phyloP scores from a whole-genome alignment of 192 early-diverging fungal species.

The Coemansia guatemalensis region DNA sequence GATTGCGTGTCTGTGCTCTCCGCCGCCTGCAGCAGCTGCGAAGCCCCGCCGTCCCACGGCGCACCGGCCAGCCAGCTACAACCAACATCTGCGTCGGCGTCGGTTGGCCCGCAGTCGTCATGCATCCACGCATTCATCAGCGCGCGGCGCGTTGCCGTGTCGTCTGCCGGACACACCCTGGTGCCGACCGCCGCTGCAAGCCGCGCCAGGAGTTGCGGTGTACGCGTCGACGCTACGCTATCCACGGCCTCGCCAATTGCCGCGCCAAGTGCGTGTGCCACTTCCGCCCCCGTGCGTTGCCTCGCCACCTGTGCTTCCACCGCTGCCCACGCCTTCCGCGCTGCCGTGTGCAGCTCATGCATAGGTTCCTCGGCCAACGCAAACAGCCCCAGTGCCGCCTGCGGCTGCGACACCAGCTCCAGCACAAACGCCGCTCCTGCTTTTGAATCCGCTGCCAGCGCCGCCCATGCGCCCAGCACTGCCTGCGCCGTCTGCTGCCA shows the following conservation, averaged over 20 bases:
- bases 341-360: slow-evolving; percentile 16
- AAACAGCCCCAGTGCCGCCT: slow-evolving; percentile 39
- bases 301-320: slow-evolving; percentile 27
- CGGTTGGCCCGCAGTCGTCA: slow-evolving; percentile 6
- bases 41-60: slow-evolving; percentile 14
- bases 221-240: slow-evolving; percentile 14
- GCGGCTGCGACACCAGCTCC: slow-evolving; percentile 10
- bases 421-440: slow-evolving; percentile 40
- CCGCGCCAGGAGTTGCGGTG: slow-evolving; percentile 31
- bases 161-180: slow-evolving; percentile 32
- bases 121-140: slow-evolving; percentile 30
- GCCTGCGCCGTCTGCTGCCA: slow-evolving; percentile 21
- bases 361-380: slow-evolving; percentile 17
- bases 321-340: slow-evolving; percentile 33
- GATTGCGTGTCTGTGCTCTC: slow-evolving; percentile 11
- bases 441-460: slow-evolving; percentile 19
- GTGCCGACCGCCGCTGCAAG: slow-evolving; percentile 29
- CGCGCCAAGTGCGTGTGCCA: slow-evolving; percentile 28
- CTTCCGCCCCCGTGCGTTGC: slow-evolving; percentile 19
- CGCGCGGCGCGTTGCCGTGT: slow-evolving; percentile 1
- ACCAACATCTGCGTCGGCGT: slow-evolving; percentile 6
- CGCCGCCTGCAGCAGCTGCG: slow-evolving; percentile 30
- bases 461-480: slow-evolving; percentile 31
- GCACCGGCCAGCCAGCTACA: background rate
- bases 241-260: slow-evolving; percentile 21